phyloP scores from a whole-genome alignment of 208 protist species.

The Plasmodiophora brassicae region DNA sequence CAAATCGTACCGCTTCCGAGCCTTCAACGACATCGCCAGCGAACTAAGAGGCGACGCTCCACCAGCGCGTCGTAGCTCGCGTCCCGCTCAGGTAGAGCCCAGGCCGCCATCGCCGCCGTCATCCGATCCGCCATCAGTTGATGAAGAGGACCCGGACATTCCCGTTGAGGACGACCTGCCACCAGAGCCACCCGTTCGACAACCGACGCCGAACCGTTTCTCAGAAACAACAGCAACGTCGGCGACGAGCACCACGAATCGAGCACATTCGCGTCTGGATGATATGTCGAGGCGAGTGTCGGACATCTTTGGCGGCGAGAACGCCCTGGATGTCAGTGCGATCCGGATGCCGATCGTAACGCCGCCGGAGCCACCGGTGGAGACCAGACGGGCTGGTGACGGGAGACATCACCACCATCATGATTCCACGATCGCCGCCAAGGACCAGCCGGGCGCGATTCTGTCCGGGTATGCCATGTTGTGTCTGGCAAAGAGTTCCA shows the following conservation, averaged over 20 bases:
- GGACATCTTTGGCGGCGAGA: background rate
- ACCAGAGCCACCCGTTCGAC: background rate
- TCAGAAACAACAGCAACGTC: background rate
- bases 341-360: background rate
- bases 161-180: background rate
- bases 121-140: background rate
- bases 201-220: background rate
- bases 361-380: background rate
- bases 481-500: background rate
- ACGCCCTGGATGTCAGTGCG: no score
- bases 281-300: background rate
- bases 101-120: background rate
- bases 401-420: background rate
- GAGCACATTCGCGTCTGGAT: background rate
- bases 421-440: background rate
- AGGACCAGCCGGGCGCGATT: background rate
- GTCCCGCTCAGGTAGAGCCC: background rate
- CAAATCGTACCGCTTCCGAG: background rate
- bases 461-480: background rate
- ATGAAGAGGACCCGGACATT: background rate
- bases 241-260: background rate
- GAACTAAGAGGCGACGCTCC: background rate
- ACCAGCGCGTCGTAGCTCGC: background rate
- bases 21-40: background rate
- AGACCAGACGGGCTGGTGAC: background rate